These are phyloP conservation scores for Hyphopichia burtonii DNA, from an alignment of 1,139 yeast genomes.

Conservation along the genomic window DNA sequence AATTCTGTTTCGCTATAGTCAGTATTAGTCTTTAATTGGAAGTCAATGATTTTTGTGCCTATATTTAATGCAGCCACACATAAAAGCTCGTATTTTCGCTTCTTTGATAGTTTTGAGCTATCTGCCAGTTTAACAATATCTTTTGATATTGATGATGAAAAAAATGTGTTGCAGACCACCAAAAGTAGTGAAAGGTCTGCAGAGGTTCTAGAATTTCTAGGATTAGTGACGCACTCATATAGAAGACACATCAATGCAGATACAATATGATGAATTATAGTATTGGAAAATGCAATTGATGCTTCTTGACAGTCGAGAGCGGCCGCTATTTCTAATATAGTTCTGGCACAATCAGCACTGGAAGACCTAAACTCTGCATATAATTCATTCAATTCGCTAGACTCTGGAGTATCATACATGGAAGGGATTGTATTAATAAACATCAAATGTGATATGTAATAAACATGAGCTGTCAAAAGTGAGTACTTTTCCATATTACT, in stretches of 20 bases:
- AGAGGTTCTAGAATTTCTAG: neutral
- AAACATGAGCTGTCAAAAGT: conserved; percentile 13
- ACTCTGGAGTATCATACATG: conserved; percentile 8
- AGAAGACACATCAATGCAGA: conserved; percentile 3
- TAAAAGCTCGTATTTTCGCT: too few relatives aligned
- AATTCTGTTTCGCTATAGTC: too few relatives aligned
- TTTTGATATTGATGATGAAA: too few relatives aligned
- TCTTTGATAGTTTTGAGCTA: too few relatives aligned
- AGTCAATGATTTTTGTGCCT: too few relatives aligned
- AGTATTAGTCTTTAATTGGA: too few relatives aligned
- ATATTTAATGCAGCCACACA: too few relatives aligned
- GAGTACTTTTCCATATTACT: conserved; percentile 2
- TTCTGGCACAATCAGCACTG: conserved; percentile 19
- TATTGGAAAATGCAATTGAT: neutral
- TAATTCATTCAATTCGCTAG: neutral
- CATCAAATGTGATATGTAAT: conserved; percentile 19
- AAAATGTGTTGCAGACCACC: too few relatives aligned
- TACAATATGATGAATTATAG: conserved; percentile 1
- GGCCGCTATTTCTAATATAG: conserved; percentile 15
- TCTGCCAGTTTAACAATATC: too few relatives aligned
- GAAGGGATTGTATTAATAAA: conserved; percentile 19
- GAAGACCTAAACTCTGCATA: conserved; percentile 6
- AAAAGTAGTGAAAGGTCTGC: too few relatives aligned
- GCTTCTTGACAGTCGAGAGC: conserved; percentile 6
- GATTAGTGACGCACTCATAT: neutral